Evolutionary conservation across 441 rosid species (phyloP).

Genomic region (Pelargonium citronellum): DNA sequence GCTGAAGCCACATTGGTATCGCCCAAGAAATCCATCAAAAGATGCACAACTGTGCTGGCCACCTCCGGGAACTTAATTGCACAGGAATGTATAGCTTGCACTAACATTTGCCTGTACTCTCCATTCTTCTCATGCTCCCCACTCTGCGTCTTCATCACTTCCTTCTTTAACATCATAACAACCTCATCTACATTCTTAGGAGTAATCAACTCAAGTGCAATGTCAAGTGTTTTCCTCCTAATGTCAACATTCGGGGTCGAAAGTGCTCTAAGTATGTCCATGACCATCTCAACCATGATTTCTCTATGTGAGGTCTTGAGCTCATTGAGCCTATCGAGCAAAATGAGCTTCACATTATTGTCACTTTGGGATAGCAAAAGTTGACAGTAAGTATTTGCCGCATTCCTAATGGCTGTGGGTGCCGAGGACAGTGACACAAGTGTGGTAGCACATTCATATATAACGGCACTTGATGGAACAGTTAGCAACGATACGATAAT

Average conservation of each 20-base stretch:
- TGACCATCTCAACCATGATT: conserved; percentile 74
- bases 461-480: conserved; percentile 78
- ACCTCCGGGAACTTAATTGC: conserved; percentile 91
- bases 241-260: conserved; percentile 83
- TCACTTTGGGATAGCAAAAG: conserved; percentile 87
- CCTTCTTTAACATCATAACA: conserved; percentile 74
- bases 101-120: conserved; percentile 85
- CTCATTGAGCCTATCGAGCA: conserved; percentile 77
- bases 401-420: conserved; percentile 79
- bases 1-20: conserved; percentile 89
- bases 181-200: conserved; percentile 72
- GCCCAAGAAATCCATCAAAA: conserved; percentile 90
- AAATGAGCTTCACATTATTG: conserved; percentile 85
- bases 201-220: conserved; percentile 72
- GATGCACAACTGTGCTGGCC: conserved; percentile 86
- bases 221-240: conserved; percentile 72
- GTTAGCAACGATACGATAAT: conserved; percentile 67
- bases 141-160: conserved; percentile 81
- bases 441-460: conserved; percentile 77
- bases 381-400: conserved; percentile 80
- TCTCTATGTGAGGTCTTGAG: conserved; percentile 76
- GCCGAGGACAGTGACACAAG: conserved; percentile 90
- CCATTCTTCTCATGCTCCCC: conserved; percentile 94
- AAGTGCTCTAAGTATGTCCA: conserved; percentile 90
- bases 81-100: conserved; percentile 88